Evolutionary conservation across 768 basidiomycete genomes (phyloP), one percentile per base, ranked within the genome.

Genomic region (Rickenella mellea): DNA sequence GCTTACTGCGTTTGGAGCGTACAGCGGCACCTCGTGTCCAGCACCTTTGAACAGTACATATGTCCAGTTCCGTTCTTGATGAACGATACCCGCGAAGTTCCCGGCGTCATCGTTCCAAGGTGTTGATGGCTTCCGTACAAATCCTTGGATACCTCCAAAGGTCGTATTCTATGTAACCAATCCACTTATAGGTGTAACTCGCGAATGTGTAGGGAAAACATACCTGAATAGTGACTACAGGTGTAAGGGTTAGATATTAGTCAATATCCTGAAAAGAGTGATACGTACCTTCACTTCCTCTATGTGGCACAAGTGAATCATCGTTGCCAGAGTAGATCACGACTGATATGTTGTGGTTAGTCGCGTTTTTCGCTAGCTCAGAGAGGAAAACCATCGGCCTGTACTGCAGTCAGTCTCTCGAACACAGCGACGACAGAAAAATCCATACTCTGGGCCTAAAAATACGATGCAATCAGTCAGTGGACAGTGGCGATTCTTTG

Each of bases 111-210:
- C 74, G 41, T 59, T 62, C 80, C 82, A 86, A 0, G 76, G 71
- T 0, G 84, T 85, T 2, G 76, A 70, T 0, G 84, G 84, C 44
- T 70, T 67, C 36, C 73, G 66, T 3, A 78, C 76, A 56, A 87
- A 87, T 3, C 84, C 84, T 58, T 76, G 80, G 31, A 78, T 76
- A 5, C 81, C 83, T 20, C 81, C 83, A 48, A 85, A 87, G 0
- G 84, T 84, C 20, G 82, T 83, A 51, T 87, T 87, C 79, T 84
- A 39, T 0, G 32, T 15, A 42, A 32, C 12, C 19, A 36, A 17
- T 36, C 4, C 29, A 15, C 10, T 30, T 10, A 30, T 4, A 22
- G 9, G 19, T 14, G 19, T 8, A 11, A 22, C 24, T 10, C 19
- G 33, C 33, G 19, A 7, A 4, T 2, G 10, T 22, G 10, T 36